Evolutionary conservation across 305 asterid genomes (phyloP).

Genomic region (Fraxinus paxiana): DNA sequence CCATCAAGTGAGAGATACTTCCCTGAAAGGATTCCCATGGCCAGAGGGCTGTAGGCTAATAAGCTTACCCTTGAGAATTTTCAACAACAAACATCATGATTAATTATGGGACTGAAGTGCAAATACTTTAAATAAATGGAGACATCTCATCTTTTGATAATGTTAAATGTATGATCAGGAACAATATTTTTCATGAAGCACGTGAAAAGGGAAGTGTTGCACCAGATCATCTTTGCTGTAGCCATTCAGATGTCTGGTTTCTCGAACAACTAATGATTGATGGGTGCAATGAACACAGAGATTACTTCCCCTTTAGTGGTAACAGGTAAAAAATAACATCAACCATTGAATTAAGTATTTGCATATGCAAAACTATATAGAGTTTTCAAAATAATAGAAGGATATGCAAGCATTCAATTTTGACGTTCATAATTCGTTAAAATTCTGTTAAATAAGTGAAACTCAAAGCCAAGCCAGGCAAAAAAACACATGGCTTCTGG

Average conservation of each 20-base stretch:
- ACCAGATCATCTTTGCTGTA: background rate
- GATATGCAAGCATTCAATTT: background rate
- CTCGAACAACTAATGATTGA: background rate
- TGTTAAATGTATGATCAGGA: background rate
- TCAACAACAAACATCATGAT: slow-evolving; percentile 12
- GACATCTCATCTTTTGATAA: background rate
- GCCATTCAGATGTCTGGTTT: background rate
- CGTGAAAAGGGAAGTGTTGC: background rate
- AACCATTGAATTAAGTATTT: background rate
- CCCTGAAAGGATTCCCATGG: slow-evolving; percentile 89
- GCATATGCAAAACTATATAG: background rate
- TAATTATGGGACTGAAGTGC: background rate
- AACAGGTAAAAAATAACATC: background rate
- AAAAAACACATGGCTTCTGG: too few species aligned
- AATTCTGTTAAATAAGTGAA: background rate
- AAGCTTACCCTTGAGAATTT: slow-evolving; percentile 47
- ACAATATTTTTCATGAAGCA: background rate
- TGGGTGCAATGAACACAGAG: background rate
- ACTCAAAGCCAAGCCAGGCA: background rate
- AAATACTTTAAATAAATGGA: slow-evolving; percentile 3
- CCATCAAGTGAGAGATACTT: slow-evolving; percentile 62
- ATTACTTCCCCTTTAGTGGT: background rate
- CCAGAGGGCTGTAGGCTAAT: slow-evolving; percentile 88
- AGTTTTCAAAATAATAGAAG: background rate
- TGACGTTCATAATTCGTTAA: background rate